Base-by-base conservation (phyloP, 1,139 yeast genomes). In the Sugiyamaella novakii region DNA sequence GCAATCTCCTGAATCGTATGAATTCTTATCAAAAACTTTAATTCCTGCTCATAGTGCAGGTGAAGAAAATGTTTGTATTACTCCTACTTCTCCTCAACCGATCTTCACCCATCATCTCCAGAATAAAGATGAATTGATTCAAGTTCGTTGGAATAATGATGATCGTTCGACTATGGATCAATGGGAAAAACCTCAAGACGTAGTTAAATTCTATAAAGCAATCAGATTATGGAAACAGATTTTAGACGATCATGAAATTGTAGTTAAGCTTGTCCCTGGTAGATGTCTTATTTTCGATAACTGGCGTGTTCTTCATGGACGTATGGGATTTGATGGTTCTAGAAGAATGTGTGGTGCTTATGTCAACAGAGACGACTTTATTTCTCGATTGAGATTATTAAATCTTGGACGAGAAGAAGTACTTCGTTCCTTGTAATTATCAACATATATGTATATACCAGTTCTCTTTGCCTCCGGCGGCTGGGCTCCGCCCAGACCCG, bases 31-130 rank as follows among this genome's bases (percentile, higher is more conserved):
- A 7, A 66, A 67, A 22, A 70, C 78, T 27, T 78, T 80, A 7
- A 72, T 84, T 14, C 84, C 86, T n/a, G 87, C 87, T 18, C 91
- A 84, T 63, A 80, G 86, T 22, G 87, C 89, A 1, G 92, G 92
- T 11, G 91, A 84, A 60, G 82, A 75, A 45, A 76, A 72, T 48
- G 86, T 81, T 17, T 79, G 86, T 60, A 81, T 83, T 47, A 83
- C 79, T 57, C 87, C 86, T 1, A 80, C 78, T 45, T 69, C 76
- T 34, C 75, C 82, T 0, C 55, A 54, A 51, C 87, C 89, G 1
- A 74, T 84, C 1, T 78, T 84, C 63, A 80, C 78, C 57, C 77
- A 81, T 54, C 79, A 81, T 59, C 64, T 67, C 3, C 56, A 57
- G 2, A 30, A 39, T 19, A 62, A 72, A 2, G 84, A 83, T 1